Conservation (phyloP, 345 rosid species). For the Pelargonium nanum region DNA sequence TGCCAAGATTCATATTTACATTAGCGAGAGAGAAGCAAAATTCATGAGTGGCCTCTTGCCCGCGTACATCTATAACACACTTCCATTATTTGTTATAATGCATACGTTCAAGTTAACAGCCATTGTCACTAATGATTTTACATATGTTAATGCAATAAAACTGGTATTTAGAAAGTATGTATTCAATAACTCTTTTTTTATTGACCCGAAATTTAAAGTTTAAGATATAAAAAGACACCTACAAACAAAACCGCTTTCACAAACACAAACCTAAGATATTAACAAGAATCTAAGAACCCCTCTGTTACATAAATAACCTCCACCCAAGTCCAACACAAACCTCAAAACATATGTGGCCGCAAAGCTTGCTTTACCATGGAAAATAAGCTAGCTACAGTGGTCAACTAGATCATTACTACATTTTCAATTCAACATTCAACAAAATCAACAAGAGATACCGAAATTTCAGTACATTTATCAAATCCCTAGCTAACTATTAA, state of each 20-base stretch:
- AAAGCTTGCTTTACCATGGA: background rate
- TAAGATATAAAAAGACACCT: too few species aligned
- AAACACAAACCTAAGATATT: too few species aligned
- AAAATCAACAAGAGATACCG: background rate
- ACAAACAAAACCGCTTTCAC: background rate
- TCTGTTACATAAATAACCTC: too few species aligned
- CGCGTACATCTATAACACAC: background rate
- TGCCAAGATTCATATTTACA: background rate
- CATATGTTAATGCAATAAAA: too few species aligned
- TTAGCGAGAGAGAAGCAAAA: background rate
- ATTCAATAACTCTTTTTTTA: too few species aligned
- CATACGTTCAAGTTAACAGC: too few species aligned
- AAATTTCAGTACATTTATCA: background rate
- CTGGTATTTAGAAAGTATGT: too few species aligned
- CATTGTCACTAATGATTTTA: too few species aligned
- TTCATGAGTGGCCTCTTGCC: background rate
- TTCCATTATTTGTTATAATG: background rate
- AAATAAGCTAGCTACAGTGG: background rate
- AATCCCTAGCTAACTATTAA: slow-evolving; percentile 1
- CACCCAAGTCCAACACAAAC: too few species aligned
- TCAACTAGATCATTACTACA: background rate
- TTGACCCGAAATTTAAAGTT: too few species aligned
- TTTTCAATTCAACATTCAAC: background rate
- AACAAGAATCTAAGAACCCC: too few species aligned
- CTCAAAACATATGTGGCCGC: background rate